Conservation (phyloP, 345 rosid genomes). For the Brassica carinata region DNA sequence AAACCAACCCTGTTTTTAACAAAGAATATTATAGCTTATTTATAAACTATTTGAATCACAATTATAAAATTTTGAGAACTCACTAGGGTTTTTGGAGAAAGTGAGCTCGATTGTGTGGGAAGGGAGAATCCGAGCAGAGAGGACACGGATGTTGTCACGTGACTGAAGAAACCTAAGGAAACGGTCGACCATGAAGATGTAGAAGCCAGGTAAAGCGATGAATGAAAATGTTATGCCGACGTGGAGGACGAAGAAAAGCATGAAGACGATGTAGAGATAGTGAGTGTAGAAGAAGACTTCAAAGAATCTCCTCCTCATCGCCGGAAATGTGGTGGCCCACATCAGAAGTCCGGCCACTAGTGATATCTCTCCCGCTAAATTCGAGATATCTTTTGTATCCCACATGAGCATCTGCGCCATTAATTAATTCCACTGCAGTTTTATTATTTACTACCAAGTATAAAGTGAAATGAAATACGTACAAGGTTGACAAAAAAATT, state of each 20-base stretch:
- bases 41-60: background rate
- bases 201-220: conserved; percentile 76
- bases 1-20: too few relatives aligned
- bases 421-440: background rate
- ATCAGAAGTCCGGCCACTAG: conserved; percentile 56
- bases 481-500: too few relatives aligned
- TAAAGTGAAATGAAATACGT: too few relatives aligned
- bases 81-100: conserved; percentile 68
- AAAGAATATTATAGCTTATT: background rate
- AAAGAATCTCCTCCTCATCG: conserved; percentile 57
- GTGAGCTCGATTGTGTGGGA: conserved; percentile 63
- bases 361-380: conserved; percentile 71
- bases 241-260: conserved; percentile 67
- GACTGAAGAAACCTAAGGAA: conserved; percentile 78
- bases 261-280: conserved; percentile 64
- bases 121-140: conserved; percentile 70
- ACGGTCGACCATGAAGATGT: conserved; percentile 78
- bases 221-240: conserved; percentile 56
- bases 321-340: conserved; percentile 70
- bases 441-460: too few relatives aligned
- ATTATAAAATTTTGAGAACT: background rate
- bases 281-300: conserved; percentile 86
- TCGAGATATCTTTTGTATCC: conserved; percentile 47
- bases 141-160: conserved; percentile 43
- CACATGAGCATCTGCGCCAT: conserved; percentile 56